Conservation (phyloP, 176 grass and related monocot species). For the Oryza rufipogon region DNA sequence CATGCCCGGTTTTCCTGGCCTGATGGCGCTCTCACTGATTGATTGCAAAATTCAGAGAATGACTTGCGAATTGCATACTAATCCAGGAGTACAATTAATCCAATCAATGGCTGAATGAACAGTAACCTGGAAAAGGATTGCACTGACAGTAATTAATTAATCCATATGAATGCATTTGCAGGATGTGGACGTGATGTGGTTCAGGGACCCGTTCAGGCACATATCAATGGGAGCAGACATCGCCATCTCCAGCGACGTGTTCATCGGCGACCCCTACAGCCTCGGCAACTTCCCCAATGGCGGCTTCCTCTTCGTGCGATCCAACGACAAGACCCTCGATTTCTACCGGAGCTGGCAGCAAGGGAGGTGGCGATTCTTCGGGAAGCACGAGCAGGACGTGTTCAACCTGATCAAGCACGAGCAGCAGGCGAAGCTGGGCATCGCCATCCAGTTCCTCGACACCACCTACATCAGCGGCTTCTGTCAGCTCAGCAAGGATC, state of each 20-base stretch:
- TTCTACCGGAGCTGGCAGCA: slow-evolving; percentile 82
- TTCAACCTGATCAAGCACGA: slow-evolving; percentile 89
- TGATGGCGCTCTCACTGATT: not conserved
- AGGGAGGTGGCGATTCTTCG: slow-evolving; percentile 47
- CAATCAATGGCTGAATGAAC: not conserved
- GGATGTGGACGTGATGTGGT: slow-evolving; percentile 98
- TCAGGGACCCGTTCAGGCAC: slow-evolving; percentile 83
- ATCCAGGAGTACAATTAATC: not conserved
- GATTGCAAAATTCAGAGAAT: not conserved
- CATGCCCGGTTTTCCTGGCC: not conserved
- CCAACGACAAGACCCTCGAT: slow-evolving; percentile 63
- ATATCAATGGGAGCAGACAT: slow-evolving; percentile 74
- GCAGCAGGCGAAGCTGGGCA: slow-evolving; percentile 31
- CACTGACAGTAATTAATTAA: not conserved
- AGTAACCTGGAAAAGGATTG: not conserved
- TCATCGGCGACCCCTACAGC: slow-evolving; percentile 66
- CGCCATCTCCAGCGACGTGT: slow-evolving; percentile 80
- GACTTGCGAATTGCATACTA: not conserved
- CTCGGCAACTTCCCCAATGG: slow-evolving; percentile 84
- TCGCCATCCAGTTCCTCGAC: slow-evolving; percentile 84
- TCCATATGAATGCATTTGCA: not conserved
- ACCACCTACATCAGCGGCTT: slow-evolving; percentile 71
- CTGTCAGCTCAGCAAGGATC: slow-evolving; percentile 82
- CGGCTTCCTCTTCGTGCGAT: slow-evolving; percentile 82
- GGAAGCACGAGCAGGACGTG: slow-evolving; percentile 90